Percentiles rank a stretch among this genome's conserved stretches.
phyloP scores from a whole-genome alignment of 2,329 filamentous ascomycete genomes.

The Sarocladiaceae sp. region DNA sequence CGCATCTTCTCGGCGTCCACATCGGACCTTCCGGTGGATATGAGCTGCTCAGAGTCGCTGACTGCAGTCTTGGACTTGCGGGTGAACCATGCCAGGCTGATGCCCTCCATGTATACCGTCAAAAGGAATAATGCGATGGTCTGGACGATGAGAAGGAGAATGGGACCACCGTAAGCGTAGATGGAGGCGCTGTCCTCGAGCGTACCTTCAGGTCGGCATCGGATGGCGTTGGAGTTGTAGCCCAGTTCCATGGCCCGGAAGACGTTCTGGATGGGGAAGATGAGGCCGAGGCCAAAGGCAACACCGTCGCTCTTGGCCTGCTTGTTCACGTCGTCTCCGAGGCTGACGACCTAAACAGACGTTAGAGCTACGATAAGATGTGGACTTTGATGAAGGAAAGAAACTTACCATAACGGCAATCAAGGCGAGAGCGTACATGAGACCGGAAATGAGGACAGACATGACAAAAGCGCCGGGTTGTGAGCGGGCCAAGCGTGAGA shows the following conservation, averaged over 20 bases:
- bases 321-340: neutral
- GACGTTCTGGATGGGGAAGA: slow-evolving; percentile 38
- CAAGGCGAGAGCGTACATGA: slow-evolving; percentile 65
- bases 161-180: slow-evolving; percentile 68
- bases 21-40: slow-evolving; percentile 21
- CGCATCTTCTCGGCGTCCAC: slow-evolving; percentile 51
- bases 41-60: slow-evolving; percentile 19
- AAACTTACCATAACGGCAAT: slow-evolving; percentile 46
- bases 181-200: slow-evolving; percentile 64
- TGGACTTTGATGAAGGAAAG: neutral
- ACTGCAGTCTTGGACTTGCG: slow-evolving; percentile 41
- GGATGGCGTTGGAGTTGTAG: slow-evolving; percentile 72
- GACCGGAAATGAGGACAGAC: slow-evolving; percentile 58
- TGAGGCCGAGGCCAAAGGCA: slow-evolving; percentile 12
- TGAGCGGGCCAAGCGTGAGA: slow-evolving; percentile 49
- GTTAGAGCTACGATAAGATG: slow-evolving; percentile 11
- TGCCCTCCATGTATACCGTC: slow-evolving; percentile 72
- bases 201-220: slow-evolving; percentile 58
- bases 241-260: slow-evolving; percentile 67
- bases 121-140: slow-evolving; percentile 61
- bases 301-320: neutral
- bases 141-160: slow-evolving; percentile 73
- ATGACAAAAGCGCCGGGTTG: slow-evolving; percentile 77
- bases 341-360: neutral
- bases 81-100: slow-evolving; percentile 38